Base-by-base conservation (phyloP, 257 asterid species). In the Nyctanthes arbortristis region DNA sequence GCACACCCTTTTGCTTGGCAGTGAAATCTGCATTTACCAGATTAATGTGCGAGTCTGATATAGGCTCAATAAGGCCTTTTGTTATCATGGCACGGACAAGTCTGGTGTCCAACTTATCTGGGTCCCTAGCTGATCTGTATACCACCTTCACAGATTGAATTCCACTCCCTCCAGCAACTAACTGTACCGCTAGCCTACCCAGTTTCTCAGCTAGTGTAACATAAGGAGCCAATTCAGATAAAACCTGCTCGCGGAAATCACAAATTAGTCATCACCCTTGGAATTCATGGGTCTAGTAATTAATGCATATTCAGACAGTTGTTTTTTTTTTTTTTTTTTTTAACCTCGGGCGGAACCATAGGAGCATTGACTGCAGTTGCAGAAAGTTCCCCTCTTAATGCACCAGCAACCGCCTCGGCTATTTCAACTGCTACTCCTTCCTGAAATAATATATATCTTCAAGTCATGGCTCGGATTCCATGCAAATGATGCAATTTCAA, bases 341-440 rank as follows among this genome's bases (percentile, higher is more conserved):
- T 63, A 79, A 93, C 99, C 91, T 93, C 96, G 10, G 99, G 90
- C 77, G 99, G 96, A 61, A 93, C 97, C 99, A 93, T 93, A 0
- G 99, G 99, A 76, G 99, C 99, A 75, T 93, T 93, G 55, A 93
- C 99, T 18, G 99, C 96, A 28, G 99, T 93, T 18, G 99, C 97
- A 45, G 99, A 87, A 63, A 93, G 97, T 71, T 93, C 99, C 29
- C 99, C 99, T 54, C 77, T 81, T 72, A 93, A 71, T 14, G 99
- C 99, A 61, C 97, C 99, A 63, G 89, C 97, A 68, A 93, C 99
- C 12, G 99, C 99, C 84, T 93, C 99, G 4, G 99, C 97, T 76
- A 93, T 91, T 81, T 93, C 99, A 56, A 93, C 84, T 6, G 99
- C 99, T 62, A 93, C 99, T 58, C 97, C 99, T 87, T 93, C 99